Evolutionary conservation across 352 stramenopile genomes (phyloP).

Genomic region (Plasmopara viticola): DNA sequence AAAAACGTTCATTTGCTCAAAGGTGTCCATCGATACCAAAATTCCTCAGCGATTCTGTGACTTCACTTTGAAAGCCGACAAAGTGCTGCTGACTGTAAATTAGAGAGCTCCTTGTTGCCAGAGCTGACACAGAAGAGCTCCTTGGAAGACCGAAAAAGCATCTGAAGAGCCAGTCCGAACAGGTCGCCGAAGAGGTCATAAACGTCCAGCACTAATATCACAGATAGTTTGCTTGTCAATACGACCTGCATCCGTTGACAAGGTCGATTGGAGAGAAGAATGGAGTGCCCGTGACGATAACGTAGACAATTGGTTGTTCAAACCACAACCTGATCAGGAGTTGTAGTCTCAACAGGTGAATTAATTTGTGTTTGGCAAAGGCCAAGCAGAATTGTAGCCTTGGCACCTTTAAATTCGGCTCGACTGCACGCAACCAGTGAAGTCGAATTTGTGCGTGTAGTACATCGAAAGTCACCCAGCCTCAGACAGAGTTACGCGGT

Average conservation of each 20-base stretch:
- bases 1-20: neutral
- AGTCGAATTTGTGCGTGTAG: neutral
- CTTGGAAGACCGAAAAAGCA: neutral
- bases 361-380: neutral
- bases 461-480: too few species aligned
- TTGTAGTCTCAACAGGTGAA: neutral
- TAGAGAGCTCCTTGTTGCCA: neutral
- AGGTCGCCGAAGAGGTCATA: slow-evolving; percentile 3
- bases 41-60: neutral
- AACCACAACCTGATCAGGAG: too few species aligned
- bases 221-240: neutral
- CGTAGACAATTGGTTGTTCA: neutral
- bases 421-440: slow-evolving; percentile 1
- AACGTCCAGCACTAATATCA: neutral
- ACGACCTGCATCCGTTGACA: neutral
- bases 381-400: neutral
- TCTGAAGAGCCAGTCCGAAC: neutral
- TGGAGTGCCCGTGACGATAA: slow-evolving; percentile 4
- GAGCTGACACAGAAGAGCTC: neutral
- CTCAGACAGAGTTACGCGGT: neutral
- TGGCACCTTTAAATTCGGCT: slow-evolving; percentile 1
- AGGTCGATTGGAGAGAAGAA: neutral
- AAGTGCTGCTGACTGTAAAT: slow-evolving; percentile 2
- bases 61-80: neutral
- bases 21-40: neutral